These are phyloP conservation scores for Suillus ampliporus DNA, from an alignment of 768 basidiomycete genomes.

Conservation along the genomic window DNA sequence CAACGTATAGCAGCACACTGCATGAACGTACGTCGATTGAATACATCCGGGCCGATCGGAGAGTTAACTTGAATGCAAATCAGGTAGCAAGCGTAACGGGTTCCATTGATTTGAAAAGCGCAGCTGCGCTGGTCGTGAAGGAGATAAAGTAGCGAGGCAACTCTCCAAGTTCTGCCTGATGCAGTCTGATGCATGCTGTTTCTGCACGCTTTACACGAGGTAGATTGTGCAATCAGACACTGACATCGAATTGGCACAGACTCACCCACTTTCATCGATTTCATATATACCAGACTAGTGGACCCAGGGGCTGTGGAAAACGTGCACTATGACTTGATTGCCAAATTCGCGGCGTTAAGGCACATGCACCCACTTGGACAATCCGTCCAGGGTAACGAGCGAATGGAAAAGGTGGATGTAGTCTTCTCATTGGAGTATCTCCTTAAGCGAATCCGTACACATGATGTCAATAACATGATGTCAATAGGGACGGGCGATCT, in stretches of 20 bases:
- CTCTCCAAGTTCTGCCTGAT: constrained; percentile 7
- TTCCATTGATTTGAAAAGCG: neutral
- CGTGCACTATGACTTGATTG: constrained; percentile 5
- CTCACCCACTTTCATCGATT: constrained; percentile 6
- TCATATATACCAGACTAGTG: constrained; percentile 2
- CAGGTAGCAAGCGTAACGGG: constrained; percentile 4
- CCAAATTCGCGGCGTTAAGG: constrained; percentile 7
- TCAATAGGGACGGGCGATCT: constrained; percentile 6
- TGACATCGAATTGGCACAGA: neutral
- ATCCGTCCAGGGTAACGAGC: neutral
- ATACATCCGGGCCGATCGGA: constrained; percentile 9
- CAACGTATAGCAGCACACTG: neutral
- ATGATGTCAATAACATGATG: neutral
- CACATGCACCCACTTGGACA: neutral
- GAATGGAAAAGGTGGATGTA: constrained; percentile 4
- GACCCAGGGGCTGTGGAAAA: constrained; percentile 8
- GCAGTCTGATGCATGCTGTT: constrained; percentile 11
- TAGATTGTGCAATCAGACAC: constrained; percentile 2
- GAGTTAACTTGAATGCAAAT: constrained; percentile 5
- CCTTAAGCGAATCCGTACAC: neutral
- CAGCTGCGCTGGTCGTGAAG: constrained; percentile 8
- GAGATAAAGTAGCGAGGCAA: constrained; percentile 10
- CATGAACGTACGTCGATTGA: neutral
- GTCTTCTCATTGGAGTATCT: neutral
- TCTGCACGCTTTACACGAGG: constrained; percentile 11